phyloP scores from a whole-genome alignment of 2,329 filamentous ascomycete species.

The Fusarium sp. region DNA sequence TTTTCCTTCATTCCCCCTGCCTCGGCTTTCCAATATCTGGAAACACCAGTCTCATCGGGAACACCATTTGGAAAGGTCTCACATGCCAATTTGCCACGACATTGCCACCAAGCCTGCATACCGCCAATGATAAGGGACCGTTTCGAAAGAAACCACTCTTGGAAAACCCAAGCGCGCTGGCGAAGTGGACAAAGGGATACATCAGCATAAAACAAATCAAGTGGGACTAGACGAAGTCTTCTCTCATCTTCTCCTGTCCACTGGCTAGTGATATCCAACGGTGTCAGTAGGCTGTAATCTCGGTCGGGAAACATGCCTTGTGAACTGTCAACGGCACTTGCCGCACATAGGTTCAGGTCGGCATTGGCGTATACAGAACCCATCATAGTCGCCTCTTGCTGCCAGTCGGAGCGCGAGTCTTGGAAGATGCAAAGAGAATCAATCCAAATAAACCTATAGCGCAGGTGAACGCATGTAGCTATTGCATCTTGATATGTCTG shows the following conservation, averaged over 20 bases:
- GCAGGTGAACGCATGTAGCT: neutral
- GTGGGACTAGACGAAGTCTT: too few species aligned
- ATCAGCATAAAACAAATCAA: neutral
- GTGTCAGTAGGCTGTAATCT: neutral
- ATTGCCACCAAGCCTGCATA: neutral
- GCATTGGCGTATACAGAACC: neutral
- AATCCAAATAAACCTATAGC: neutral
- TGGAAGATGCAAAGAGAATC: neutral
- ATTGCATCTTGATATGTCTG: neutral
- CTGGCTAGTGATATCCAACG: neutral
- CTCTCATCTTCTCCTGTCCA: neutral
- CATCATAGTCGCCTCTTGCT: neutral
- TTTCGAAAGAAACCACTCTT: neutral
- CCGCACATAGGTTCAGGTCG: neutral
- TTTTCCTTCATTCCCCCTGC: neutral
- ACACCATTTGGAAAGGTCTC: neutral
- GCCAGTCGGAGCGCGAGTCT: neutral
- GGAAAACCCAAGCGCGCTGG: neutral
- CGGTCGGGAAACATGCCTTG: neutral
- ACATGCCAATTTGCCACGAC: neutral
- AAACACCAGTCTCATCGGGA: neutral
- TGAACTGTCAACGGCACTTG: neutral
- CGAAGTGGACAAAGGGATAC: neutral
- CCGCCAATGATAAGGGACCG: neutral
- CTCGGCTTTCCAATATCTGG: too few species aligned